Evolutionary conservation across 2,329 filamentous ascomycete species (phyloP).

Genomic region (Aspergillus fructus): DNA sequence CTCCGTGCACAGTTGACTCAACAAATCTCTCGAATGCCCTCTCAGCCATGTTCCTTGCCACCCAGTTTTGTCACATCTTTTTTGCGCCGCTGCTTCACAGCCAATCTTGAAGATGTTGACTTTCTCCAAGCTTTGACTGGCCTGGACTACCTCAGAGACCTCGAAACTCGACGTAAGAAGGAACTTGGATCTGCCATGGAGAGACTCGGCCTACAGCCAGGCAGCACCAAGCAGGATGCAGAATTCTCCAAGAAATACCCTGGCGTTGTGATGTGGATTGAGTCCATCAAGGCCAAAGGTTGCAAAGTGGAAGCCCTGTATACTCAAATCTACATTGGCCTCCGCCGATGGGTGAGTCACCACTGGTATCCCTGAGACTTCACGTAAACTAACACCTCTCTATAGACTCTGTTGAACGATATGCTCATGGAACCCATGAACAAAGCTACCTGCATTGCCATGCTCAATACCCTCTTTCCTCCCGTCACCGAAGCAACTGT

Average conservation of each 20-base stretch:
- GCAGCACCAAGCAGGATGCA: slow-evolving; percentile 49
- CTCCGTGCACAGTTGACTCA: slow-evolving; percentile 43
- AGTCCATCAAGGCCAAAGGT: slow-evolving; percentile 51
- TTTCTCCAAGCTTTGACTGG: slow-evolving; percentile 66
- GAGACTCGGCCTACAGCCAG: slow-evolving; percentile 53
- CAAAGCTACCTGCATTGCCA: slow-evolving; percentile 65
- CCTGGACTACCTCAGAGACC: slow-evolving; percentile 64
- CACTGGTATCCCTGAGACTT: neutral
- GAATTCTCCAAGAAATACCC: slow-evolving; percentile 53
- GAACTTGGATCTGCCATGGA: slow-evolving; percentile 57
- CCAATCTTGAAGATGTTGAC: slow-evolving; percentile 58
- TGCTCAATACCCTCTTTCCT: slow-evolving; percentile 68
- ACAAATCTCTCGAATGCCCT: slow-evolving; percentile 58
- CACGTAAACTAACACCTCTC: slow-evolving; percentile 19
- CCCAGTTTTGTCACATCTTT: slow-evolving; percentile 64
- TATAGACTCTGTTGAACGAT: slow-evolving; percentile 63
- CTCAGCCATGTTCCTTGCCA: slow-evolving; percentile 62
- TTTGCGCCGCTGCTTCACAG: slow-evolving; percentile 58
- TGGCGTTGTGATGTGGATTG: slow-evolving; percentile 57
- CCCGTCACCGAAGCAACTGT: slow-evolving; percentile 48
- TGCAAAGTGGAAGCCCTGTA: slow-evolving; percentile 56
- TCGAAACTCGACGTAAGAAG: slow-evolving; percentile 59
- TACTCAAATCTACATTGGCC: slow-evolving; percentile 60
- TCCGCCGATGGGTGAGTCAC: slow-evolving; percentile 61
- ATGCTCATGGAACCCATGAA: slow-evolving; percentile 62